Conservation (phyloP, 495 filamentous ascomycete genomes). For the Glutinoglossum americanum region DNA sequence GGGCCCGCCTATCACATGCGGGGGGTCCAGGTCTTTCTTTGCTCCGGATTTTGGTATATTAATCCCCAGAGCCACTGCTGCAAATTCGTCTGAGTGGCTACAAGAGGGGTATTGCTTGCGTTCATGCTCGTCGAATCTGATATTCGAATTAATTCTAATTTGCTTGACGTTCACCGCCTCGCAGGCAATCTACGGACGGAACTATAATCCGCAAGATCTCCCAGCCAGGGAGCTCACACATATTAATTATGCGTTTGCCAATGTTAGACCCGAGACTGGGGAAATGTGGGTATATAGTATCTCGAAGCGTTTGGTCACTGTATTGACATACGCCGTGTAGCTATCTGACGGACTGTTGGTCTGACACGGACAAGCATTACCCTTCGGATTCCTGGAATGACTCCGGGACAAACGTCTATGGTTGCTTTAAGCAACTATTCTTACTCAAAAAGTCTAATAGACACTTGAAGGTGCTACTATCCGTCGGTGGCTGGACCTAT, state of each 20-base stretch:
- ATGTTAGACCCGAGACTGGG: slow-evolving; percentile 50
- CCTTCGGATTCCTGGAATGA: slow-evolving; percentile 55
- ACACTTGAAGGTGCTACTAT: slow-evolving; percentile 75
- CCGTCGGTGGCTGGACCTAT: slow-evolving; percentile 95
- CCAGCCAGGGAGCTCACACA: slow-evolving; percentile 79
- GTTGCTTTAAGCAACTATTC: slow-evolving; percentile 84
- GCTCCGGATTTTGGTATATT: neutral
- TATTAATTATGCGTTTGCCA: slow-evolving; percentile 78
- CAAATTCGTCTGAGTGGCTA: neutral
- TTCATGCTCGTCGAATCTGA: neutral
- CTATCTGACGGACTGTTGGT: slow-evolving; percentile 30
- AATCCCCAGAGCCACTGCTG: neutral
- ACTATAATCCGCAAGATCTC: slow-evolving; percentile 70
- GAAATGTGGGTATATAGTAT: slow-evolving; percentile 39
- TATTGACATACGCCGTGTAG: slow-evolving; percentile 9
- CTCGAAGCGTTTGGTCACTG: neutral
- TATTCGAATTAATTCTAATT: neutral
- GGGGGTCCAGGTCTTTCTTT: neutral
- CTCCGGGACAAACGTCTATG: slow-evolving; percentile 58
- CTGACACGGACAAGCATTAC: slow-evolving; percentile 66
- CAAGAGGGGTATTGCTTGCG: neutral
- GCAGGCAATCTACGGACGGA: slow-evolving; percentile 68
- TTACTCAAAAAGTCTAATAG: slow-evolving; percentile 75
- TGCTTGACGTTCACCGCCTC: neutral
- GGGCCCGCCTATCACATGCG: neutral